These are phyloP conservation scores for Pisolithus microcarpus DNA, from an alignment of 768 basidiomycete species.

Conservation along the genomic window DNA sequence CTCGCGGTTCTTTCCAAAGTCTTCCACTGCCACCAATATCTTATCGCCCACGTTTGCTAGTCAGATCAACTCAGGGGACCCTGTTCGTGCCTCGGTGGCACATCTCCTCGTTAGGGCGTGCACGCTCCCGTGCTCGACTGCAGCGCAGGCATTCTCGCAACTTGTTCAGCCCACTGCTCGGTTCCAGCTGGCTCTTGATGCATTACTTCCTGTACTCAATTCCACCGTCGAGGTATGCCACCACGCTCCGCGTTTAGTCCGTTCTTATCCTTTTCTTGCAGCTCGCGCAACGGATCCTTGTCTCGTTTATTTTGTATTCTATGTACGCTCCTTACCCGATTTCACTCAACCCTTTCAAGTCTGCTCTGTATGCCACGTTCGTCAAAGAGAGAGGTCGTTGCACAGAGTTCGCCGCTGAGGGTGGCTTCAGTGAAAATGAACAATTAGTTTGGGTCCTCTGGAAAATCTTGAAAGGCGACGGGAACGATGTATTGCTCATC, in stretches of 20 bases:
- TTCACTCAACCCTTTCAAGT: conserved; percentile 75
- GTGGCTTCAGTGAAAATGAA: conserved; percentile 54
- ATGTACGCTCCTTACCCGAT: conserved; percentile 77
- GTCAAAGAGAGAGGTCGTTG: conserved; percentile 61
- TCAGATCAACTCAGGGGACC: conserved; percentile 31
- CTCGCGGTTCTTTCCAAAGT: conserved; percentile 27
- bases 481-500: conserved; percentile 50
- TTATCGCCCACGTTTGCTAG: conserved; percentile 26
- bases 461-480: conserved; percentile 81
- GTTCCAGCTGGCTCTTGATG: conserved; percentile 80
- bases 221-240: conserved; percentile 47
- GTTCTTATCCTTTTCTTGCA: conserved; percentile 21
- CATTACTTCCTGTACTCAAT: conserved; percentile 66
- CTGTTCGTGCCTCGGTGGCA: conserved; percentile 55
- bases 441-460: conserved; percentile 82
- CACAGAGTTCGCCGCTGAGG: conserved; percentile 38
- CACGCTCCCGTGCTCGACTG: conserved; percentile 69
- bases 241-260: conserved; percentile 6
- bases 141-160: conserved; percentile 66
- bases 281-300: conserved; percentile 70
- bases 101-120: conserved; percentile 62
- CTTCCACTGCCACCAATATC: conserved; percentile 27
- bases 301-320: conserved; percentile 72
- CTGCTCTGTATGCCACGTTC: conserved; percentile 61
- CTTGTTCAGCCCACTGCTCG: conserved; percentile 69